These are phyloP conservation scores for Dacryopinax primogenitus DNA, from an alignment of 768 basidiomycete species.

Conservation along the genomic window DNA sequence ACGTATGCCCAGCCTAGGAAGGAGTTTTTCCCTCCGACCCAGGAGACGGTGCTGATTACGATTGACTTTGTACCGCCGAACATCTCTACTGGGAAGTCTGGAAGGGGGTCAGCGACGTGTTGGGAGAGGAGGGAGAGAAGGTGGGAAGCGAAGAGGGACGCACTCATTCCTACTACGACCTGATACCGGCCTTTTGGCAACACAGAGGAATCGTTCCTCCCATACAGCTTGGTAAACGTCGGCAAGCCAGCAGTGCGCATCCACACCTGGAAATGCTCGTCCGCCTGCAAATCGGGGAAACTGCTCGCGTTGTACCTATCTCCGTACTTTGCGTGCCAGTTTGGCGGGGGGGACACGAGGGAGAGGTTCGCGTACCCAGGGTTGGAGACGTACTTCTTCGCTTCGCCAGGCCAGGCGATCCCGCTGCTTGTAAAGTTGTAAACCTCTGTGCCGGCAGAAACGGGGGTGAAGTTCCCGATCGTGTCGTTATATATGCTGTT, in stretches of 20 bases:
- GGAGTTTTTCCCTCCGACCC: slow-evolving; percentile 97
- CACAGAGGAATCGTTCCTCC: slow-evolving; percentile 66
- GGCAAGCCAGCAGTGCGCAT: slow-evolving; percentile 97
- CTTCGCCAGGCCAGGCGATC: slow-evolving; percentile 94
- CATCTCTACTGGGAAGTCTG: slow-evolving; percentile 83
- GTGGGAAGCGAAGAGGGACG: slow-evolving; percentile 25
- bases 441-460: slow-evolving; percentile 36
- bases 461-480: slow-evolving; percentile 47
- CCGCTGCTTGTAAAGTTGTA: slow-evolving; percentile 66
- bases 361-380: slow-evolving; percentile 50
- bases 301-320: slow-evolving; percentile 51
- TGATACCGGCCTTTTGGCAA: slow-evolving; percentile 64
- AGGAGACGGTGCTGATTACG: slow-evolving; percentile 92
- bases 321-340: slow-evolving; percentile 68
- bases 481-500: slow-evolving; percentile 97
- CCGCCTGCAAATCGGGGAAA: slow-evolving; percentile 56
- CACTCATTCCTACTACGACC: slow-evolving; percentile 70
- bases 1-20: slow-evolving; percentile 99
- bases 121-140: neutral
- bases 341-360: slow-evolving; percentile 80
- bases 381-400: slow-evolving; percentile 67
- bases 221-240: slow-evolving; percentile 91
- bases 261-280: slow-evolving; percentile 99
- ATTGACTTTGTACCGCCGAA: slow-evolving; percentile 94
- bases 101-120: neutral